A percentile compares a stretch with the other conserved stretches of the same genome.
Conservation (phyloP, 2,329 filamentous ascomycete genomes). For the Stachybotrys echinatus region DNA sequence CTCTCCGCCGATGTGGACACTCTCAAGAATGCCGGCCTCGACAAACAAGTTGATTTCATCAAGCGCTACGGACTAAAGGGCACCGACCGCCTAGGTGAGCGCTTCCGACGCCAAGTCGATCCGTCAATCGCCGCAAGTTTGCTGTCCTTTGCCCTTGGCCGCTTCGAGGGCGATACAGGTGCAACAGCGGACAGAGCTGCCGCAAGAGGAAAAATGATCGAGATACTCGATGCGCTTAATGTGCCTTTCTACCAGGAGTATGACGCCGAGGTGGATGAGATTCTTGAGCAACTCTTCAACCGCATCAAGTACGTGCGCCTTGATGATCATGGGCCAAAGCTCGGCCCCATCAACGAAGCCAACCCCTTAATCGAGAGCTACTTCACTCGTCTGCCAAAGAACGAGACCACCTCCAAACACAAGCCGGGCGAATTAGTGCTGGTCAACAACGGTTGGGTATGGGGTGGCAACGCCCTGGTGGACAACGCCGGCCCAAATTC, state of each 20-base stretch:
- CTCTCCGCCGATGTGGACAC: constrained; percentile 36
- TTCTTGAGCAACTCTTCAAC: constrained; percentile 88
- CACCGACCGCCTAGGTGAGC: constrained; percentile 70
- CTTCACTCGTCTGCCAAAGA: constrained; percentile 82
- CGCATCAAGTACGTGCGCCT: constrained; percentile 91
- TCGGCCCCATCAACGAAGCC: constrained; percentile 69
- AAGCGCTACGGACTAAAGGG: constrained; percentile 65
- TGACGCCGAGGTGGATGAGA: constrained; percentile 74
- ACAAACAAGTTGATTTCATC: constrained; percentile 57
- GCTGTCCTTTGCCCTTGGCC: constrained; percentile 43
- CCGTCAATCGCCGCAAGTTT: constrained; percentile 61
- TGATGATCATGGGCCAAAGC: constrained; percentile 85
- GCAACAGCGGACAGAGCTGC: constrained; percentile 42
- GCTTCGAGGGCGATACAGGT: constrained; percentile 47
- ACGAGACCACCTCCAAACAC: constrained; percentile 72
- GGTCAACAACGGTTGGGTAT: constrained; percentile 98
- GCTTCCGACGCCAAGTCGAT: constrained; percentile 68
- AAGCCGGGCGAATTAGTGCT: constrained; percentile 72
- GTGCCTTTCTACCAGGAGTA: constrained; percentile 89
- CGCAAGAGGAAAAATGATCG: constrained; percentile 48
- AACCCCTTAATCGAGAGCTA: constrained; percentile 89
- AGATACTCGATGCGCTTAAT: constrained; percentile 78
- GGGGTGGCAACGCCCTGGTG: constrained; percentile 89
- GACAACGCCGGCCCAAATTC: constrained; percentile 91
- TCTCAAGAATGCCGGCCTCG: constrained; percentile 37